Evolutionary conservation across 1,284 basidiomycete genomes (phyloP).

Genomic region (Puccinia polysora): DNA sequence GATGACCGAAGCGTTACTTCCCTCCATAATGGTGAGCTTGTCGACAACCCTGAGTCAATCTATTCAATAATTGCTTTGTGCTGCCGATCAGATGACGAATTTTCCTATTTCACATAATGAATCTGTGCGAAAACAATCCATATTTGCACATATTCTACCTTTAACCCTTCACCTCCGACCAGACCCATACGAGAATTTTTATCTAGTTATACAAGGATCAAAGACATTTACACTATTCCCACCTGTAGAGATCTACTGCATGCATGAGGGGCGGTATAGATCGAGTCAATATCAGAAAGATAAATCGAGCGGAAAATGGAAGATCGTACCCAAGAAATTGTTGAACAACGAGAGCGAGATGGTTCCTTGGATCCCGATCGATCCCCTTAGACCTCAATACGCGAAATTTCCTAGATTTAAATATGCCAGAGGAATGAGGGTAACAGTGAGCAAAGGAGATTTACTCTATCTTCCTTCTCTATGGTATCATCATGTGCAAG

Average conservation of each 20-base stretch:
- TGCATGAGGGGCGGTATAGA: constrained; percentile 57
- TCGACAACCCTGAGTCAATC: neutral
- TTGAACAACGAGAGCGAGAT: constrained; percentile 50
- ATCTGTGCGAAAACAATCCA: neutral
- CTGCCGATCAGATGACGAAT: neutral
- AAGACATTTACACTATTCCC: constrained; percentile 81
- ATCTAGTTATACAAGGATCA: constrained; percentile 72
- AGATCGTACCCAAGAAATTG: constrained; percentile 26
- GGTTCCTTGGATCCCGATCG: constrained; percentile 49
- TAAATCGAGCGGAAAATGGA: constrained; percentile 43
- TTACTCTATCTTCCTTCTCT: constrained; percentile 80
- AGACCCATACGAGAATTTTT: constrained; percentile 91
- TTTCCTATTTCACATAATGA: neutral
- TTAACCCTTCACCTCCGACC: constrained; percentile 1
- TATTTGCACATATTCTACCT: neutral
- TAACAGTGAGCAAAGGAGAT: constrained; percentile 67
- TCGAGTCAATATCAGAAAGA: constrained; percentile 40
- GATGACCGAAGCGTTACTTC: constrained; percentile 69
- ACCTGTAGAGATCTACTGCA: constrained; percentile 75
- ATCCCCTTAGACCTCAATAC: constrained; percentile 46
- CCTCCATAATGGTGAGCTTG: constrained; percentile 72
- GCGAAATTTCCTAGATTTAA: constrained; percentile 45
- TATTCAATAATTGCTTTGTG: too few relatives aligned
- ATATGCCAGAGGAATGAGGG: constrained; percentile 64
- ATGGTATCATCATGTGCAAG: constrained; percentile 83